Base-by-base conservation (phyloP, 441 rosid species). In the Gossypium laxum region DNA sequence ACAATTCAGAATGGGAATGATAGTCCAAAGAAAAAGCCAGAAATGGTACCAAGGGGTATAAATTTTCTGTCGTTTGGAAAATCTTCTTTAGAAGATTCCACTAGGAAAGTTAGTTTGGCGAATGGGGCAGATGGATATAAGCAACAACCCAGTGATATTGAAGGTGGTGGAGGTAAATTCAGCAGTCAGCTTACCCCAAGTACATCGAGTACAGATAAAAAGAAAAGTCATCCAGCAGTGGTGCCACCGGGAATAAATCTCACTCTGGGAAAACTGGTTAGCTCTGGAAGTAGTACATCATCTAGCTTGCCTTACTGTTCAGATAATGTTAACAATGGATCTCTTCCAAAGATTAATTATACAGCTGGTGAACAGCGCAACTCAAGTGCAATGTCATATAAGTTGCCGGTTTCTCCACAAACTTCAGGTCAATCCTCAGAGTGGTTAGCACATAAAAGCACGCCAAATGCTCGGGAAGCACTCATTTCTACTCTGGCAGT, bases 31-130 rank as follows among this genome's bases (percentile, higher is more conserved):
- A 75, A 70, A 72, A 81, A 70, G 60, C 67, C 82, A 2, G 69
- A 74, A 21, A 60, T 73, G 60, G 64, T 84, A 64, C 87, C 94
- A 1, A 88, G 78, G 81, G 98, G 98, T 70, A 82, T 93, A 75
- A 91, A 91, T 86, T 91, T 93, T 79, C 91, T 93, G 34, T 88
- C 92, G 0, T 85, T 87, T 77, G 87, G 88, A 67, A 85, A 76
- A 77, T 38, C 81, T 54, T 62, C 80, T 15, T 58, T 63, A 45
- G 73, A 28, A 43, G 63, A 60, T 75, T 74, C 69, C 19, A 71
- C 65, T 50, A 41, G 24, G 69, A 47, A 75, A 76, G 50, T 61
- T 43, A 59, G 61, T 48, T 45, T 70, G 72, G 8, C 61, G 30
- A 72, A 61, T 74, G 3, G 41, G 28, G 74, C 55, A 70, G 58